Base-by-base conservation (phyloP, 2,329 filamentous ascomycete species). In the Cordyceps cateniannulata region DNA sequence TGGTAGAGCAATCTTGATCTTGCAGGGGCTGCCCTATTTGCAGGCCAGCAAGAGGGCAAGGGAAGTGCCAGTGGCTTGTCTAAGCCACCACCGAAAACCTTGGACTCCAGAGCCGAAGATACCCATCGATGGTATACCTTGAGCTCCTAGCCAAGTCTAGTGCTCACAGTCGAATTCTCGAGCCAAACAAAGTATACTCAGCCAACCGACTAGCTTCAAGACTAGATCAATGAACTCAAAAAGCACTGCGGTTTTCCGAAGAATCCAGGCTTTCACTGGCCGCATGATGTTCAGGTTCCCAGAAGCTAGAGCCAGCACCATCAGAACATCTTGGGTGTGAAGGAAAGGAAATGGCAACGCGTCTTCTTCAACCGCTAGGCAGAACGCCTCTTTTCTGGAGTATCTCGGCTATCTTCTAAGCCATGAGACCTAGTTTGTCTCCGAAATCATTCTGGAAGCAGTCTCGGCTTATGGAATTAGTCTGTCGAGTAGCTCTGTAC, bases 1-100 rank as follows among this genome's bases (percentile, higher is more conserved):
- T 8, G 9, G 20, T 24, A 8, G 6, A 16, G 16, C 47, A 59
- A 59, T 59, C 47, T 59, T 59, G 56, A 59, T 59, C 47, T 50
- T 44, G 3, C 35, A 45, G 38, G 35, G 35, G 24, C n/a, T 32
- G n/a, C 24, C 20, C 29, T 59, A 27, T 14, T 44, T 24, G 20
- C 42, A 42, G n/a, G n/a, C 25, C 35, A 22, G n/a, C 29, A 58
- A 27, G 6, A 24, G 10, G 32, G 4, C 8, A 51, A 24, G 56
- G 5, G 35, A 42, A 40, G 12, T 24, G 44, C 29, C 56, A 27
- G 56, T 35, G 56, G 56, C 56, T 59, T 44, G 45, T 48, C 20
- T 14, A 59, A 42, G 56, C 56, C 56, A 59, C 56, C 27, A 44
- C 56, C 47, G 20, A 12, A 12, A 25, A 32, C 45, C 29, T 25